Base-by-base conservation (phyloP, 2,329 filamentous ascomycete species). In the Phialophora verrucosa region DNA sequence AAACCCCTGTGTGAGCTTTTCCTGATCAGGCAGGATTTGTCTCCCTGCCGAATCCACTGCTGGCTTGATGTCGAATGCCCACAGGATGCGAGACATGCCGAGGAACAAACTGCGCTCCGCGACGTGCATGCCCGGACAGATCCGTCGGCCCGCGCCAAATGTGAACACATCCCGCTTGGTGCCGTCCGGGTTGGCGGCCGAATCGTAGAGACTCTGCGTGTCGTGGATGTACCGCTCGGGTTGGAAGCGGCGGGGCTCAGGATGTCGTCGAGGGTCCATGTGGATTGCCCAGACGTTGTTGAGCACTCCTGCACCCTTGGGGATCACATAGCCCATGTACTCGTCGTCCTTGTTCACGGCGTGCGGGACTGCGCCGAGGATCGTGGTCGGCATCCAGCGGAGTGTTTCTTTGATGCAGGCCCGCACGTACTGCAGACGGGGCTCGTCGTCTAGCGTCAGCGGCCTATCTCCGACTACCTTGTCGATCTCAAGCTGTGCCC, bases 341-440 rank as follows among this genome's bases (percentile, higher is more conserved):
- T 58, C 49, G 51, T 70, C 72, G 32, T 69, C 69, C 29, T 70
- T 57, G 20, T 60, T 71, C 10, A 61, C 62, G 3, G 66, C 63
- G 60, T 74, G 73, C 8, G 70, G 72, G 1, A 72, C 65, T 2
- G 63, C 66, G 6, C 67, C 69, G 8, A 73, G 53, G 25, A 71
- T 71, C 5, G 64, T 59, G 8, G 69, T 65, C 0, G 85, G 83
- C 4, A 84, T 78, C 84, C 85, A 87, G 1, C 86, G 80, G 7
- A 87, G 75, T 0, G 83, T 78, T 66, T 89, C 86, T 66, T 87
- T 86, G 20, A 87, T 79, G 10, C 85, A 78, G 1, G 82, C 82
- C 14, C 80, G 78, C 47, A 87, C 73, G 69, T 87, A 88, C 0
- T 84, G 84, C 7, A 88, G 72, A 1, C 76, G 74, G 0, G 77